Evolutionary conservation across 164 flowering plant genomes (phyloP).

Genomic region (Chimonanthus praecox): DNA sequence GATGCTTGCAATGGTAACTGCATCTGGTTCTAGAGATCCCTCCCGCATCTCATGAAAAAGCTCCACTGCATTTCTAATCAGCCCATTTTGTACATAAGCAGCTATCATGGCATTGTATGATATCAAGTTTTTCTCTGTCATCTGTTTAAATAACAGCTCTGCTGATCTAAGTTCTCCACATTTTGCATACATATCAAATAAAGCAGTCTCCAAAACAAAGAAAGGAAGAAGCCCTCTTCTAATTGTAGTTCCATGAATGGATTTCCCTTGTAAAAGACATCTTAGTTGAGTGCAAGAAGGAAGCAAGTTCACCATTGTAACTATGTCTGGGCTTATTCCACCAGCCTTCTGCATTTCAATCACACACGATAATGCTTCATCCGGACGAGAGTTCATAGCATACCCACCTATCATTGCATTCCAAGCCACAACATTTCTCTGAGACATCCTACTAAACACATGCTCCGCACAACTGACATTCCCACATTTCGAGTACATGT

Average conservation of each 20-base stretch:
- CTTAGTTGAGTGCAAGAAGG: conserved; percentile 50
- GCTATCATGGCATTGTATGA: conserved; percentile 28
- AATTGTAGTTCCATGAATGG: conserved; percentile 51
- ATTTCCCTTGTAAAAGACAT: conserved; percentile 37
- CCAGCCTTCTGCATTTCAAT: conserved; percentile 38
- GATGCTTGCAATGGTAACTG: conserved; percentile 44
- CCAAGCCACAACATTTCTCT: conserved; percentile 42
- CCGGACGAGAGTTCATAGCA: conserved; percentile 25
- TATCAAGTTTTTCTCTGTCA: conserved; percentile 27
- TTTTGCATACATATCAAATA: conserved; percentile 54
- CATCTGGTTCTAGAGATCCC: conserved; percentile 37
- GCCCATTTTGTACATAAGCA: conserved; percentile 23
- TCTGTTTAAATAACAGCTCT: conserved; percentile 29
- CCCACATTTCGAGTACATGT: conserved; percentile 64
- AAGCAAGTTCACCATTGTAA: conserved; percentile 58
- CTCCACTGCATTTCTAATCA: conserved; percentile 14
- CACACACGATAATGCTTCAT: conserved; percentile 35
- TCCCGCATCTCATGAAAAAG: conserved; percentile 21
- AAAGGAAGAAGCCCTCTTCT: conserved; percentile 48
- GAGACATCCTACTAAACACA: conserved; percentile 26
- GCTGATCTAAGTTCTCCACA: conserved; percentile 33
- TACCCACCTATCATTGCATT: conserved; percentile 59
- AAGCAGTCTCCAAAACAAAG: conserved; percentile 50
- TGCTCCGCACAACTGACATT: conserved; percentile 39
- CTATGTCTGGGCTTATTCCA: conserved; percentile 31